phyloP scores from a whole-genome alignment of 192 early-diverging fungal species.

The Backusella australiensis region DNA sequence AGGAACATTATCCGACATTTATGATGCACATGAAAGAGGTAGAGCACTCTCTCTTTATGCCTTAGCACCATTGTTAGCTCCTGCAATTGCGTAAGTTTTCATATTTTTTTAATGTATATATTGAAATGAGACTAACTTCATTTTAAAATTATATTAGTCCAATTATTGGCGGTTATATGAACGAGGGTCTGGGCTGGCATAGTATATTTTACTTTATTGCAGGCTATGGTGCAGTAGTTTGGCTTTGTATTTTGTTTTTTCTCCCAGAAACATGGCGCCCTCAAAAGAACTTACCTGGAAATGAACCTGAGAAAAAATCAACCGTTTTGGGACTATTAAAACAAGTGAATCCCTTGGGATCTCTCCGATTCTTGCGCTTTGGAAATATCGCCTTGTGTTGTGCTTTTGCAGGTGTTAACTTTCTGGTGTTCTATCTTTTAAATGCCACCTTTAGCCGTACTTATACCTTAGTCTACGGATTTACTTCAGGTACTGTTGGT shows the following conservation, averaged over 20 bases:
- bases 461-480: slow-evolving; percentile 26
- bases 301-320: not conserved
- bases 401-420: slow-evolving; percentile 20
- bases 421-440: slow-evolving; percentile 26
- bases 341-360: slow-evolving; percentile 21
- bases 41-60: slow-evolving; percentile 32
- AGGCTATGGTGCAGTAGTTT: slow-evolving; percentile 10
- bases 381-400: slow-evolving; percentile 25
- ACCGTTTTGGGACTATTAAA: not conserved
- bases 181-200: slow-evolving; percentile 31
- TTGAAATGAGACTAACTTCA: not conserved
- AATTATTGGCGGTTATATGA: slow-evolving; percentile 37
- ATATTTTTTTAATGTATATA: not conserved
- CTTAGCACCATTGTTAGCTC: slow-evolving; percentile 20
- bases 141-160: slow-evolving; percentile 12
- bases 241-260: slow-evolving; percentile 25
- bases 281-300: not conserved
- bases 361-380: slow-evolving; percentile 16
- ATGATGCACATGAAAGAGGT: slow-evolving; percentile 29
- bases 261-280: slow-evolving; percentile 35
- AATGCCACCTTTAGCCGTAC: slow-evolving; percentile 36
- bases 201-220: slow-evolving; percentile 35
- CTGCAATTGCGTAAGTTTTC: slow-evolving; percentile 26
- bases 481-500: slow-evolving; percentile 28
- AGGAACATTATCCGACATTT: slow-evolving; percentile 36